Evolutionary conservation across 768 basidiomycete genomes (phyloP), one percentile per base, ranked within the genome.

Genomic region (Pluteus cervinus): DNA sequence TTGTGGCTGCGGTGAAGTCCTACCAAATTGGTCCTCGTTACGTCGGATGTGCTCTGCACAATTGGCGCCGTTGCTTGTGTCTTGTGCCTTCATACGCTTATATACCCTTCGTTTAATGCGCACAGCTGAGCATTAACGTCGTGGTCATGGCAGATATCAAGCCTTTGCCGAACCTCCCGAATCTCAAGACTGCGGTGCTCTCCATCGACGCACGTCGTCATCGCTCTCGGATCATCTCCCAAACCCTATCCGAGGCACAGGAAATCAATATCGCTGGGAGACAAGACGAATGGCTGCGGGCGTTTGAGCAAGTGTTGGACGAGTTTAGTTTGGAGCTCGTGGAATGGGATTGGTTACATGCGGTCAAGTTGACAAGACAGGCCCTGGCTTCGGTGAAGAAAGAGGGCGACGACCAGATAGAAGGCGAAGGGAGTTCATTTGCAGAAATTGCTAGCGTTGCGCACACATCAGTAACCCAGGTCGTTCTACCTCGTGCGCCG

Each of bases 291-390:
- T 79, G 76, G 75, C 59, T 58, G 1, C 48, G 45, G 28, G 62
- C 57, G 4, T 46, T 81, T 7, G 71, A 76, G 49, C 60, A 61
- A 16, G 73, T 58, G 2, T 49, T 80, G 24, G 69, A 71, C 41
- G 66, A 65, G 28, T 51, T 82, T 0, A 63, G 71, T 1, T 50
- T 49, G 7, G 56, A 58, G 41, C 47, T 78, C 6, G 46, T 39
- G 17, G 43, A 57, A 1, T 69, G 65, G 2, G 62, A 63, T 7
- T 79, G 76, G 76, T 53, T 76, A 18, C 58, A 56, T 10, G 69
- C 66, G 7, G 49, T 74, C 31, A 67, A 56, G 51, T 29, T 30
- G 44, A 49, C 37, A 44, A 35, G 17, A 9, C 20, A 42, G 26
- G 40, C 35, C 17, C 28, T 14, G 20, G 31, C 34, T 17, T 2